phyloP scores from a whole-genome alignment of 129 eudicot genomes.

The Flaveria bidentis region DNA sequence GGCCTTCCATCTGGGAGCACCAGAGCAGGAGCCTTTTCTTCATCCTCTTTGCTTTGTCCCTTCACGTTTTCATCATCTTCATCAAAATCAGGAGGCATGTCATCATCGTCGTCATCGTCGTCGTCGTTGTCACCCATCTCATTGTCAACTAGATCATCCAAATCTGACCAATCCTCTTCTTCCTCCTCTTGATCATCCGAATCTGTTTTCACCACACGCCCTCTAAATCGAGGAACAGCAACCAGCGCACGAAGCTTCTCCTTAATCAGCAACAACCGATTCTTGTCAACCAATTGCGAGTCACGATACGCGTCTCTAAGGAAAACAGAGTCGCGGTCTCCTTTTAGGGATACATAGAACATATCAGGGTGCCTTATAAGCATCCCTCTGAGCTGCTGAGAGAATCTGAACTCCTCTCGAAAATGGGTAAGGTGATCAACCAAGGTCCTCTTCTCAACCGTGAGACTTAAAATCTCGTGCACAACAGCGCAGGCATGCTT shows the following conservation, averaged over 20 bases:
- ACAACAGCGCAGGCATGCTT: constrained; percentile 92
- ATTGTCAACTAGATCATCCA: constrained; percentile 54
- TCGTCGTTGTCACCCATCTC: constrained; percentile 59
- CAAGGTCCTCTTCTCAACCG: constrained; percentile 80
- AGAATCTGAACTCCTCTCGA: constrained; percentile 90
- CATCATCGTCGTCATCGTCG: constrained; percentile 67
- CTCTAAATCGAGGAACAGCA: constrained; percentile 56
- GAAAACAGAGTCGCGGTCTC: constrained; percentile 94
- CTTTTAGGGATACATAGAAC: constrained; percentile 93
- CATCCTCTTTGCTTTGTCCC: constrained; percentile 42
- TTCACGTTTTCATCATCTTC: constrained; percentile 50
- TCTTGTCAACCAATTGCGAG: constrained; percentile 82
- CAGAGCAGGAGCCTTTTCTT: constrained; percentile 55
- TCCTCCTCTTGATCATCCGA: constrained; percentile 42
- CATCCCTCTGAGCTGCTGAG: constrained; percentile 95
- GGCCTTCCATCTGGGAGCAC: constrained; percentile 88
- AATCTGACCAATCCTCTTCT: constrained; percentile 71
- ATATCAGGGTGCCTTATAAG: constrained; percentile 97
- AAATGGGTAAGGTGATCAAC: constrained; percentile 93
- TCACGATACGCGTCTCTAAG: constrained; percentile 91
- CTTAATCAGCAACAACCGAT: constrained; percentile 68
- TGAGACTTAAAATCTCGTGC: constrained; percentile 89
- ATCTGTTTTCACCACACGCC: constrained; percentile 42
- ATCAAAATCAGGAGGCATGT: constrained; percentile 80
- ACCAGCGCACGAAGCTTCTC: constrained; percentile 94